These are phyloP conservation scores for Arctostaphylos glauca DNA, from an alignment of 148 eudicot genomes.

Conservation along the genomic window DNA sequence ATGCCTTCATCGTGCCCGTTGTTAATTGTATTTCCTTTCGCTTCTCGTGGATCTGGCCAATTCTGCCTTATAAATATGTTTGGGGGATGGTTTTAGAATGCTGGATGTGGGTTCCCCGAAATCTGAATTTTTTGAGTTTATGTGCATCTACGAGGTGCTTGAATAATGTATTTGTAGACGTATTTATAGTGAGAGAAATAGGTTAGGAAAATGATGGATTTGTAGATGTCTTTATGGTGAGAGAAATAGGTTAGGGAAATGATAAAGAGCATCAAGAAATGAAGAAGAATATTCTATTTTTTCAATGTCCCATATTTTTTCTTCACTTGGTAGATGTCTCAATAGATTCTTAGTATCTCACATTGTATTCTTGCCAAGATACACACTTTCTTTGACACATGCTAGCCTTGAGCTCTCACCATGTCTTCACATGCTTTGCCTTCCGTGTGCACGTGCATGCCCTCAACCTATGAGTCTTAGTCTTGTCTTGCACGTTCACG, in stretches of 20 bases:
- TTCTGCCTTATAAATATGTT: not conserved
- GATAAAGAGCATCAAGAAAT: not conserved
- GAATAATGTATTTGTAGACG: not conserved
- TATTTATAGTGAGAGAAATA: not conserved
- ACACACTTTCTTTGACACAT: too few species aligned
- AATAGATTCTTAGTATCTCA: not conserved
- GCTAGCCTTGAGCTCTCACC: too few species aligned
- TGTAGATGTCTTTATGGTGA: not conserved
- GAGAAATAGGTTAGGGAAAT: not conserved
- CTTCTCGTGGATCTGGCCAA: not conserved
- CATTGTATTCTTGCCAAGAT: not conserved
- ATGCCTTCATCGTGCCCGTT: not conserved
- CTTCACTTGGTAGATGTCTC: not conserved
- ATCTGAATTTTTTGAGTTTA: not conserved
- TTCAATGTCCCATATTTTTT: not conserved
- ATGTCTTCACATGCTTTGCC: too few species aligned
- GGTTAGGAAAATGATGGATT: not conserved
- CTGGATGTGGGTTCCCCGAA: not conserved
- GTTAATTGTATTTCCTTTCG: not conserved
- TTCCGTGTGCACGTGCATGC: too few species aligned
- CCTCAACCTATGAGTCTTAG: too few species aligned
- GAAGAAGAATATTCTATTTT: not conserved
- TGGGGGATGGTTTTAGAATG: not conserved
- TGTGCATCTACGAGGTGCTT: not conserved
- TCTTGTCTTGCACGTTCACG: too few species aligned